Conservation (phyloP, 2,329 filamentous ascomycete genomes). For the Corniculantispora saksenae region DNA sequence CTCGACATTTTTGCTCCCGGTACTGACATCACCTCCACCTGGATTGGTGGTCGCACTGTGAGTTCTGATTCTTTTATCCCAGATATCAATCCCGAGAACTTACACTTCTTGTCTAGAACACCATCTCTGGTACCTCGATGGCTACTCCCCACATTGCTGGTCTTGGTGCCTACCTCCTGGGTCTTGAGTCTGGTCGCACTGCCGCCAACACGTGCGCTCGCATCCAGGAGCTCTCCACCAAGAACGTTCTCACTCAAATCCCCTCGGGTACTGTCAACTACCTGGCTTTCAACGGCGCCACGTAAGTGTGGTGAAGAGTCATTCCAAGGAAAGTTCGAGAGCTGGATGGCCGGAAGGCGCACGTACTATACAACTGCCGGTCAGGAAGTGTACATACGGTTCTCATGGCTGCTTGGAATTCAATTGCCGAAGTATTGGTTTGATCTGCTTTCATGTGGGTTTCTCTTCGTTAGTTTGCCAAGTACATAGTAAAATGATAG, state of each 20-base stretch:
- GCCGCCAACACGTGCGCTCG: conserved; percentile 38
- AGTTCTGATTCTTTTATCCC: not conserved
- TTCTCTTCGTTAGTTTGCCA: not conserved
- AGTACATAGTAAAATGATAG: not conserved
- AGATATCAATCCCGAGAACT: not conserved
- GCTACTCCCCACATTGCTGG: conserved; percentile 64
- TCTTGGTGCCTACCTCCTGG: conserved; percentile 62
- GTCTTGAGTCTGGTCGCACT: conserved; percentile 41
- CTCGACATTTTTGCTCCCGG: conserved; percentile 33
- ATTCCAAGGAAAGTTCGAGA: not conserved
- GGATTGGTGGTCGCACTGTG: conserved; percentile 24
- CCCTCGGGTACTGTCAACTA: conserved; percentile 37
- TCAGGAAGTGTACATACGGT: not conserved
- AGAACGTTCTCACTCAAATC: conserved; percentile 38
- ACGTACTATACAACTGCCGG: not conserved
- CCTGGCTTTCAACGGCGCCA: conserved; percentile 36
- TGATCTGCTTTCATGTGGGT: not conserved
- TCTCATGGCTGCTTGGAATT: not conserved
- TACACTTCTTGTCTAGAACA: conserved; percentile 28
- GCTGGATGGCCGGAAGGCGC: not conserved
- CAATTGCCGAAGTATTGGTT: not conserved
- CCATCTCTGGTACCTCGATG: conserved; percentile 55
- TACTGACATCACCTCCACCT: conserved; percentile 45
- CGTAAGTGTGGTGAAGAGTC: not conserved
- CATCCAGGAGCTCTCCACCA: conserved; percentile 43